These are phyloP conservation scores for Opeltia flavorubescens DNA, from an alignment of 495 filamentous ascomycete species.

Conservation along the genomic window DNA sequence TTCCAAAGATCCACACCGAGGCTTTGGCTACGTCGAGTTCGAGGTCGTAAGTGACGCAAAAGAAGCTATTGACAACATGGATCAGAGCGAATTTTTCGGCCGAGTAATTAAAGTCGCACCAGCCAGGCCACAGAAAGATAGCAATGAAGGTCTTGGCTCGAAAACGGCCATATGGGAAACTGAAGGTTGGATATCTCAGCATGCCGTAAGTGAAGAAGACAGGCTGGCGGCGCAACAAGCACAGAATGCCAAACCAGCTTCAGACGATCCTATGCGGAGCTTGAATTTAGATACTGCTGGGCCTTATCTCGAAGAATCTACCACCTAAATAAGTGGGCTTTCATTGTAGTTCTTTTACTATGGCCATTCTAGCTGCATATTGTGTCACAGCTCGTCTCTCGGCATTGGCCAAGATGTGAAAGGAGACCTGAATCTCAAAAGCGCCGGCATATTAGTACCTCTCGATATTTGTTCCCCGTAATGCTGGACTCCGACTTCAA, in stretches of 20 bases:
- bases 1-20: conserved; percentile 62
- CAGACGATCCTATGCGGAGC: conserved; percentile 88
- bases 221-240: conserved; percentile 47
- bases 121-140: conserved; percentile 86
- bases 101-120: conserved; percentile 79
- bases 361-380: no score
- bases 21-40: conserved; percentile 96
- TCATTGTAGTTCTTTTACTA: no score
- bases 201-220: conserved; percentile 84
- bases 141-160: conserved; percentile 71
- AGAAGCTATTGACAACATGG: conserved; percentile 98
- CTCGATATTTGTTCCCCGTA: no score
- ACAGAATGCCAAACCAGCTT: conserved; percentile 32
- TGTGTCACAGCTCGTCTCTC: no score
- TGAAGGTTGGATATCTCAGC: conserved; percentile 87
- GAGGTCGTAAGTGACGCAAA: conserved; percentile 73
- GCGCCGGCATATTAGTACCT: background rate
- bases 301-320: conserved; percentile 66
- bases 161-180: conserved; percentile 98
- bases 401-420: no score
- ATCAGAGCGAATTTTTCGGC: conserved; percentile 90
- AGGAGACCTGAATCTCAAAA: conserved; percentile 1
- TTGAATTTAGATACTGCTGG: conserved; percentile 92
- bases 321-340: no score
- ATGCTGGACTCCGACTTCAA: no score